These are phyloP conservation scores for Penicillium daleae DNA, from an alignment of 495 filamentous ascomycete genomes.

Conservation along the genomic window DNA sequence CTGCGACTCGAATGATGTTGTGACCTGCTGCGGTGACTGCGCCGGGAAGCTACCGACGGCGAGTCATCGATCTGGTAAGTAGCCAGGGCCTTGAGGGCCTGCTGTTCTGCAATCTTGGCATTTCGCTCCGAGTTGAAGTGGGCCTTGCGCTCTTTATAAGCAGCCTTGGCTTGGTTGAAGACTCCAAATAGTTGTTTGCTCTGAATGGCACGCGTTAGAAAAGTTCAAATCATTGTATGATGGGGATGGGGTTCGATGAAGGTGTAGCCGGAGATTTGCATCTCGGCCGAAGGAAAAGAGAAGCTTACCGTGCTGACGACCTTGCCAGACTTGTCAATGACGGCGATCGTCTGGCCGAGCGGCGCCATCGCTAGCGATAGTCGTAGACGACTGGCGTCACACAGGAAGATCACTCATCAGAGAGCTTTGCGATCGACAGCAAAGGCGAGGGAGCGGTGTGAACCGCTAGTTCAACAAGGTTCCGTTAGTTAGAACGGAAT, in stretches of 20 bases:
- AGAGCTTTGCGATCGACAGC: conserved; percentile 8
- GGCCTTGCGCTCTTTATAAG: conserved; percentile 82
- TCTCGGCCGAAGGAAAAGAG: conserved; percentile 5
- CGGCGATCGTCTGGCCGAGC: conserved; percentile 76
- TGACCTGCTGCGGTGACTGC: conserved; percentile 36
- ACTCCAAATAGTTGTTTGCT: conserved; percentile 85
- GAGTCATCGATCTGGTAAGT: conserved; percentile 56
- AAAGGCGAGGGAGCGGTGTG: conserved; percentile 27
- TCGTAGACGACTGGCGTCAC: conserved; percentile 20
- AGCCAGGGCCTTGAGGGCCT: conserved; percentile 51
- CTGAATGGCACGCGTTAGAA: conserved; percentile 49
- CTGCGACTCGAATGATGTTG: conserved; percentile 40
- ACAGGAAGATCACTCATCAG: conserved; percentile 23
- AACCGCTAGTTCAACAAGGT: conserved; percentile 3
- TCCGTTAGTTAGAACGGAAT: not conserved
- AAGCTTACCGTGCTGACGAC: conserved; percentile 82
- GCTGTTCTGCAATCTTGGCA: conserved; percentile 57
- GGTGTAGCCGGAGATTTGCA: conserved; percentile 5
- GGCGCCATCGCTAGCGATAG: conserved; percentile 42
- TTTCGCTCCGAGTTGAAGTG: conserved; percentile 70
- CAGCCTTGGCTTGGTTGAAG: conserved; percentile 84
- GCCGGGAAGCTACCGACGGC: conserved; percentile 48
- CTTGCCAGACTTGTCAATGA: conserved; percentile 91
- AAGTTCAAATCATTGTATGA: conserved; percentile 13
- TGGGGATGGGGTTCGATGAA: not conserved